phyloP scores from a whole-genome alignment of 108 stramenopile genomes.

The Cyclotella cryptica region DNA sequence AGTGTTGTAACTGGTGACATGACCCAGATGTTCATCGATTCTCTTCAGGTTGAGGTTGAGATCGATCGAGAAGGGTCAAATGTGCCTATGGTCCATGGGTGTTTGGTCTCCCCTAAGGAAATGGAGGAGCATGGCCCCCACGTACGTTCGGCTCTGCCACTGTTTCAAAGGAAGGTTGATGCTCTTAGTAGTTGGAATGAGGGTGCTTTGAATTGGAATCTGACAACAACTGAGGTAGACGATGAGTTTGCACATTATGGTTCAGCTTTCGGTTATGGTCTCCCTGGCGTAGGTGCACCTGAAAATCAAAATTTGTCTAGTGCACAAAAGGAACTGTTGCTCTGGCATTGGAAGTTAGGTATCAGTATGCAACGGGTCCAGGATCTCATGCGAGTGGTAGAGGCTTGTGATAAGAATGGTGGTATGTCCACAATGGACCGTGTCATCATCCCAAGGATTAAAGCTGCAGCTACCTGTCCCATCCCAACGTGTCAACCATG shows the following conservation, averaged over 20 bases:
- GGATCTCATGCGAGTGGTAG: neutral
- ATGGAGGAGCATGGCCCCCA: neutral
- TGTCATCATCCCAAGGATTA: conserved; percentile 1
- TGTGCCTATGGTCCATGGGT: conserved; percentile 4
- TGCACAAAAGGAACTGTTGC: too few relatives aligned
- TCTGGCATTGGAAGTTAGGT: conserved; percentile 4
- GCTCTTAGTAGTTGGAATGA: neutral
- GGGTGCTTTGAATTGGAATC: too few relatives aligned
- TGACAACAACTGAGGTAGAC: too few relatives aligned
- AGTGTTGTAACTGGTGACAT: neutral
- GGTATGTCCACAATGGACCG: neutral
- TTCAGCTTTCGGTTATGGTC: too few relatives aligned
- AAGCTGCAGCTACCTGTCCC: neutral
- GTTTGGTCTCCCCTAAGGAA: neutral
- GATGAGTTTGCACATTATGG: too few relatives aligned
- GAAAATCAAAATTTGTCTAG: too few relatives aligned
- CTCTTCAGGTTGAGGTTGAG: neutral
- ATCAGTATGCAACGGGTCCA: conserved; percentile 3
- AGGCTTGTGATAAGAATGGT: neutral
- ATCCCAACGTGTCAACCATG: neutral
- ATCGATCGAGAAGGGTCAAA: neutral
- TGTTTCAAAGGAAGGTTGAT: neutral
- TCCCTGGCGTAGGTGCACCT: too few relatives aligned
- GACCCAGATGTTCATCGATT: neutral
- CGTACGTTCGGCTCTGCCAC: neutral